Evolutionary conservation across 768 basidiomycete species (phyloP).

Genomic region (Fomitopsis pulvina): DNA sequence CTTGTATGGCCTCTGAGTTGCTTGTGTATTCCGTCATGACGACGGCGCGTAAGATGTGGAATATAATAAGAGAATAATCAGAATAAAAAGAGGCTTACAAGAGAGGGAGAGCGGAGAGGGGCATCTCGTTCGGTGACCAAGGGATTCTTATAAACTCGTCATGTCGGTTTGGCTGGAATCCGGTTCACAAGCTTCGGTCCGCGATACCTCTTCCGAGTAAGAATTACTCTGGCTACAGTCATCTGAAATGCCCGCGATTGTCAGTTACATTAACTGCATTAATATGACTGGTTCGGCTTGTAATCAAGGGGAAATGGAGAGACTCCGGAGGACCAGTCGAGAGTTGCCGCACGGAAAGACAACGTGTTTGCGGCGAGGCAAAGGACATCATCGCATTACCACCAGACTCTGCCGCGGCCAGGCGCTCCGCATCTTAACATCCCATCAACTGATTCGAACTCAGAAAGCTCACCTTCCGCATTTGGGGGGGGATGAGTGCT

Average conservation of each 20-base stretch:
- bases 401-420: neutral
- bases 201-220: neutral
- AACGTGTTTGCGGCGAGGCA: constrained; percentile 5
- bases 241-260: neutral
- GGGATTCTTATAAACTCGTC: constrained; percentile 1
- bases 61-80: neutral
- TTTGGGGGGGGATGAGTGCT: neutral
- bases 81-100: neutral
- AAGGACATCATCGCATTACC: neutral
- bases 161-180: neutral
- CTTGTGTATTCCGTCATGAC: constrained; percentile 61
- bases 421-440: neutral
- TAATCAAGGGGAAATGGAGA: neutral
- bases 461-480: neutral
- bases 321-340: constrained; percentile 1
- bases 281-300: neutral
- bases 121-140: neutral
- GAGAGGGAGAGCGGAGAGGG: neutral
- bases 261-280: neutral
- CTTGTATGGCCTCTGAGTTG: constrained; percentile 50
- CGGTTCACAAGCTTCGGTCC: neutral
- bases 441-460: neutral
- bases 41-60: neutral
- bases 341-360: neutral
- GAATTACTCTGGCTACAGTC: neutral